These are phyloP conservation scores for Diaporthe ampelina DNA, from an alignment of 2,329 filamentous ascomycete genomes.

Conservation along the genomic window DNA sequence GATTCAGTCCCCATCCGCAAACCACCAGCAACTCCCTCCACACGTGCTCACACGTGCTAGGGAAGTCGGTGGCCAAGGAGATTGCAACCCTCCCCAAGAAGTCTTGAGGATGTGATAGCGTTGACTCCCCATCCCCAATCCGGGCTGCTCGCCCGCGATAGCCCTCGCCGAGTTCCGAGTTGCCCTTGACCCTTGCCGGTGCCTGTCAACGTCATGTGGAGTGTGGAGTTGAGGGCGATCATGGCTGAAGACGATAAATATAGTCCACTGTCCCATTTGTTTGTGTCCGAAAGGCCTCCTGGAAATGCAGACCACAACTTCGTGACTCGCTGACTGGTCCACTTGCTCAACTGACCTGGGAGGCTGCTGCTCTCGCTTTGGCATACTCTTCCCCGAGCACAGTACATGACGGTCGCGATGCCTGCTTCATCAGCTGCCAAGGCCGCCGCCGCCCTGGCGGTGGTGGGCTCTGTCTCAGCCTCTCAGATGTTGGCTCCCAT, in stretches of 20 bases:
- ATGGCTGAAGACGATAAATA: conserved; percentile 27
- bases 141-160: conserved; percentile 33
- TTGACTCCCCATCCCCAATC: conserved; percentile 32
- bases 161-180: conserved; percentile 36
- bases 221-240: conserved; percentile 8
- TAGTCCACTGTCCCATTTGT: conserved; percentile 3
- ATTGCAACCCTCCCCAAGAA: conserved; percentile 30
- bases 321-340: background rate
- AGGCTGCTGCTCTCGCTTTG: background rate
- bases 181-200: conserved; percentile 11
- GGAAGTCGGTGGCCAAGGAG: conserved; percentile 6
- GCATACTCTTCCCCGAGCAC: background rate
- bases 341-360: background rate
- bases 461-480: conserved; percentile 38
- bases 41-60: conserved; percentile 42
- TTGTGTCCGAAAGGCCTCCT: background rate
- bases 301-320: conserved; percentile 22
- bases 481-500: conserved; percentile 43
- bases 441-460: conserved; percentile 32
- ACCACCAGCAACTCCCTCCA: conserved; percentile 31
- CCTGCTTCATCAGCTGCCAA: conserved; percentile 23
- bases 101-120: conserved; percentile 33
- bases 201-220: conserved; percentile 10
- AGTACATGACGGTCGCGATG: conserved; percentile 18
- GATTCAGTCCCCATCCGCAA: conserved; percentile 33